phyloP scores from a whole-genome alignment of 352 stramenopile species.

The Plasmopara viticola region DNA sequence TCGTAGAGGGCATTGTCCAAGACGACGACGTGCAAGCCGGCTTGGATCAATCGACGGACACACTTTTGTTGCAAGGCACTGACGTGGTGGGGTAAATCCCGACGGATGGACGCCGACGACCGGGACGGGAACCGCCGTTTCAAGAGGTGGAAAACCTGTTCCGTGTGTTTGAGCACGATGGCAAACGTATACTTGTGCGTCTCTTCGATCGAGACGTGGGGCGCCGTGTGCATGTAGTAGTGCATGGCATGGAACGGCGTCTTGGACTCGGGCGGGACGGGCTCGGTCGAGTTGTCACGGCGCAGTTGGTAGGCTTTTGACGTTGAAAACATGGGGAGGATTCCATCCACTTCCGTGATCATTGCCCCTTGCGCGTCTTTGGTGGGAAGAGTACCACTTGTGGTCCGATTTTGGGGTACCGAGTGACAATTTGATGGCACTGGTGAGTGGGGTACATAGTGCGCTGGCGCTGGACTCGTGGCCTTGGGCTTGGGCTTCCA shows the following conservation, averaged over 20 bases:
- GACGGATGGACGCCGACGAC: conserved; percentile 55
- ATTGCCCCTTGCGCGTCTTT: conserved; percentile 37
- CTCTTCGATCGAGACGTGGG: conserved; percentile 79
- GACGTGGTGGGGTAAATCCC: conserved; percentile 64
- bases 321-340: conserved; percentile 32
- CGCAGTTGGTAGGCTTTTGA: conserved; percentile 1
- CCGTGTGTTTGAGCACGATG: conserved; percentile 75
- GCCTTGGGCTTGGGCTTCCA: no score
- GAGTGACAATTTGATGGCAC: conserved; percentile 16
- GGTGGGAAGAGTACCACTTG: no score
- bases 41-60: conserved; percentile 72
- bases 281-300: no score
- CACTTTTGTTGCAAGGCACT: conserved; percentile 76
- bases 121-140: conserved; percentile 64
- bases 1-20: conserved; percentile 71
- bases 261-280: neutral
- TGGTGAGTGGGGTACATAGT: conserved; percentile 30
- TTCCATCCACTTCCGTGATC: conserved; percentile 54
- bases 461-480: neutral
- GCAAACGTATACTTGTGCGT: conserved; percentile 87
- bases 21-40: conserved; percentile 59
- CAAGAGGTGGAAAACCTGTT: conserved; percentile 68
- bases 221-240: conserved; percentile 30
- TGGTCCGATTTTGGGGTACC: conserved; percentile 33
- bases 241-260: conserved; percentile 23